A percentile compares a stretch with the other conserved stretches of the same genome.
Evolutionary conservation across 1,284 basidiomycete genomes (phyloP).

Genomic region (Blastosporella zonata): DNA sequence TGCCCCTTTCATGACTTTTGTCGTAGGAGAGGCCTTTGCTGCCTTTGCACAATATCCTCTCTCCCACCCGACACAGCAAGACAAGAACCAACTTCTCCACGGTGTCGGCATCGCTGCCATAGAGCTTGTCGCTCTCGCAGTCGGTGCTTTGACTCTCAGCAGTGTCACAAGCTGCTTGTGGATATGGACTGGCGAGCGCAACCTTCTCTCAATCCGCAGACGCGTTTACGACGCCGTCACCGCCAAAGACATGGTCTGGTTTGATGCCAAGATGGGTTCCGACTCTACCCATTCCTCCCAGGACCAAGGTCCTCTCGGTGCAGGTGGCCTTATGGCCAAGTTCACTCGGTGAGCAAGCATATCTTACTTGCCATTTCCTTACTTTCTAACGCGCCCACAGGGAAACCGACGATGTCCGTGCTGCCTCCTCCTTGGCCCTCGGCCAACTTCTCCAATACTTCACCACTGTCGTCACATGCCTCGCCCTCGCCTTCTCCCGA

Average conservation of each 20-base stretch:
- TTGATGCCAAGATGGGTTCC: constrained; percentile 78
- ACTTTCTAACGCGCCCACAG: constrained; percentile 38
- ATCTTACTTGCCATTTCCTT: background rate
- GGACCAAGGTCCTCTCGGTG: constrained; percentile 63
- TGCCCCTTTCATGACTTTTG: constrained; percentile 90
- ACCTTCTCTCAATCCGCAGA: constrained; percentile 67
- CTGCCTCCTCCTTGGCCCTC: constrained; percentile 75
- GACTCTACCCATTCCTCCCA: constrained; percentile 44
- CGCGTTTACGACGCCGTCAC: constrained; percentile 72
- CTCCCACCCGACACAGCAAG: constrained; percentile 42
- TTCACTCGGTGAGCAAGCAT: constrained; percentile 71
- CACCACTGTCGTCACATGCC: constrained; percentile 76
- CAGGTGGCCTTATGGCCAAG: constrained; percentile 92
- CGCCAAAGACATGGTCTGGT: constrained; percentile 81
- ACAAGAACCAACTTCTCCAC: constrained; percentile 53
- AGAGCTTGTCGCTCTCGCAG: constrained; percentile 70
- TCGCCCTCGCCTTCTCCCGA: constrained; percentile 78
- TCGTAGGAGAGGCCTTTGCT: constrained; percentile 86
- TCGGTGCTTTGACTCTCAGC: constrained; percentile 69
- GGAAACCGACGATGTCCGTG: constrained; percentile 92
- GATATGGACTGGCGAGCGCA: constrained; percentile 86
- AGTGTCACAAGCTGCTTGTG: constrained; percentile 78
- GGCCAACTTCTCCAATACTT: constrained; percentile 81
- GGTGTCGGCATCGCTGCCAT: constrained; percentile 63
- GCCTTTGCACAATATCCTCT: constrained; percentile 67